Percentiles rank a stretch among this genome's conserved stretches.
Conservation (phyloP, 23 red algal species). For the Agarophyton chilense region DNA sequence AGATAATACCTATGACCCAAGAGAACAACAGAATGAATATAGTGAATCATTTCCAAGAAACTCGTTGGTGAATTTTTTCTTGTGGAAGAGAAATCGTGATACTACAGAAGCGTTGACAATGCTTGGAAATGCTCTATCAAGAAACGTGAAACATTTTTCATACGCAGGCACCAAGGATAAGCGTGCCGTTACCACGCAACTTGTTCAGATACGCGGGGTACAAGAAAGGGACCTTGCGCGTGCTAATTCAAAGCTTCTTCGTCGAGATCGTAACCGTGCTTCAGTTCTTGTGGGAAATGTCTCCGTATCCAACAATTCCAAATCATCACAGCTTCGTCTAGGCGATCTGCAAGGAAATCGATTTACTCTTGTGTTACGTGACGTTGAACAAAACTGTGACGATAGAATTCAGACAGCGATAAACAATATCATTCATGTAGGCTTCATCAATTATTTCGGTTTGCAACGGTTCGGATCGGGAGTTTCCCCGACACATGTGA, state of each 20-base stretch:
- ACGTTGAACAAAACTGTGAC: slow-evolving; percentile 6
- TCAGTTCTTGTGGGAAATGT: slow-evolving; percentile 77
- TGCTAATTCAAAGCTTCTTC: slow-evolving; percentile 30
- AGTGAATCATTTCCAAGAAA: neutral
- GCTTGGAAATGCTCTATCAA: slow-evolving; percentile 54
- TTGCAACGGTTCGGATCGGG: slow-evolving; percentile 96
- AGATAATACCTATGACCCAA: slow-evolving; percentile 42
- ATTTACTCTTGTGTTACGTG: slow-evolving; percentile 88
- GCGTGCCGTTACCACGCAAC: slow-evolving; percentile 90
- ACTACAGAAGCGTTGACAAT: slow-evolving; percentile 72
- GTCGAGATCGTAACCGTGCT: neutral
- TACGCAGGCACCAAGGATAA: slow-evolving; percentile 97
- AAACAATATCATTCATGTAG: slow-evolving; percentile 37
- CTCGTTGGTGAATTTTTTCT: slow-evolving; percentile 75
- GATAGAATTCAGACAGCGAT: slow-evolving; percentile 45
- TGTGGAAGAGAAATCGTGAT: slow-evolving; percentile 89
- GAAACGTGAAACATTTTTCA: slow-evolving; percentile 45
- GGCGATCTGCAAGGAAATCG: slow-evolving; percentile 87
- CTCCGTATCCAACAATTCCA: neutral
- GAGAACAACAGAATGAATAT: neutral
- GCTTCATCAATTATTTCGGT: slow-evolving; percentile 99
- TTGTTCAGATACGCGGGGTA: slow-evolving; percentile 71
- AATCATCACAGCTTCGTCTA: slow-evolving; percentile 53
- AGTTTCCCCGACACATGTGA: slow-evolving; percentile 74
- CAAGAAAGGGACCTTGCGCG: slow-evolving; percentile 45